Conservation (phyloP, 352 stramenopile species). For the Pythium sp. region DNA sequence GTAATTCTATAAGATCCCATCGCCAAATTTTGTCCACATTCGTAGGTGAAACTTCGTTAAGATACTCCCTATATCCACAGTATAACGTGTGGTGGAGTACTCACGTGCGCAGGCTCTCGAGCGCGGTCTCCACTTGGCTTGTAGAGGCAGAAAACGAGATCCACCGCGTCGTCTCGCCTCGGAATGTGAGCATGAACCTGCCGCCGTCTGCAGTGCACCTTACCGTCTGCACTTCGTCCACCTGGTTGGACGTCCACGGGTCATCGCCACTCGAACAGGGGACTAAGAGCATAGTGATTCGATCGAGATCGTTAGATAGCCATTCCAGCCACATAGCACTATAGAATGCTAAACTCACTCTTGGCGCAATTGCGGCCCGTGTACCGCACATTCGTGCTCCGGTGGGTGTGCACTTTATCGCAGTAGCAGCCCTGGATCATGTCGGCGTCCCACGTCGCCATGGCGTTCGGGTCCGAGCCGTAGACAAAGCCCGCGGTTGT, state of each 20-base stretch:
- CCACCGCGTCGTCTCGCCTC: constrained; percentile 49
- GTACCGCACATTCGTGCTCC: constrained; percentile 48
- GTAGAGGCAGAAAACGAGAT: constrained; percentile 33
- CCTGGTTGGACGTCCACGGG: constrained; percentile 72
- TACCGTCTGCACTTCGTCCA: constrained; percentile 77
- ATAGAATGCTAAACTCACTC: constrained; percentile 22
- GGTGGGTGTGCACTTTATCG: constrained; percentile 67
- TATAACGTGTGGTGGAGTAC: constrained; percentile 1
- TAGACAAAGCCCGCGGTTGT: constrained; percentile 53
- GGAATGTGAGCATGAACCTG: constrained; percentile 76
- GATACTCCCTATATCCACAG: background rate
- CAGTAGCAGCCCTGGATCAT: constrained; percentile 86
- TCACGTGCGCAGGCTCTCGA: constrained; percentile 61
- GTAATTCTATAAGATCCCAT: constrained; percentile 35
- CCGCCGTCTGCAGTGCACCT: constrained; percentile 66
- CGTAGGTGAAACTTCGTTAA: constrained; percentile 1
- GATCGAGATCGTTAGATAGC: background rate
- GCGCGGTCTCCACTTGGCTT: constrained; percentile 27
- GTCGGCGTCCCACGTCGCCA: constrained; percentile 86
- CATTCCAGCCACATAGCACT: background rate
- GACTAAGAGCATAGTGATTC: constrained; percentile 19
- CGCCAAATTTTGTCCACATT: background rate
- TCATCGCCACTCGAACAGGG: constrained; percentile 86
- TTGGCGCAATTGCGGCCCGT: constrained; percentile 77
- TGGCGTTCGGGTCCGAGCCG: constrained; percentile 66